phyloP scores from a whole-genome alignment of 2,329 filamentous ascomycete species.

The Trichophyton rubrum region DNA sequence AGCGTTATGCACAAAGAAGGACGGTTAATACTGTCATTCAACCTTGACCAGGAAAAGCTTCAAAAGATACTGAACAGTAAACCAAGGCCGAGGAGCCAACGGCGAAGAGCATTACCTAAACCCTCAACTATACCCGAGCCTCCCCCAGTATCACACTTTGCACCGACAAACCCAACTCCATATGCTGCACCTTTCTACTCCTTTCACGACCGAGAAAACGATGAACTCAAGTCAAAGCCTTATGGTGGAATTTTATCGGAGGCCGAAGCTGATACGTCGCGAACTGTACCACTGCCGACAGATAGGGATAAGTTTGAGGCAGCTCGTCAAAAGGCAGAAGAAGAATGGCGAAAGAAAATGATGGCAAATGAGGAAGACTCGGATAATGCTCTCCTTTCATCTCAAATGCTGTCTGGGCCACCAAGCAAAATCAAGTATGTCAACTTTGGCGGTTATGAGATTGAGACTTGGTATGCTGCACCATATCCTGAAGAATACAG shows the following conservation, averaged over 20 bases:
- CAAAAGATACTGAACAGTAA: constrained; percentile 47
- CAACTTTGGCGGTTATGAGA: constrained; percentile 94
- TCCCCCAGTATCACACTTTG: constrained; percentile 42
- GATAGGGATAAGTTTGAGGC: constrained; percentile 82
- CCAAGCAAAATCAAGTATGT: constrained; percentile 98
- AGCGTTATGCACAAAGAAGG: constrained; percentile 30
- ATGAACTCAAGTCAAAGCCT: constrained; percentile 82
- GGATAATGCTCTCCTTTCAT: constrained; percentile 51
- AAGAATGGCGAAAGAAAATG: constrained; percentile 68
- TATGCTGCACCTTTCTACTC: constrained; percentile 75
- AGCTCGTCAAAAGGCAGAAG: constrained; percentile 80
- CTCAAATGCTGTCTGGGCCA: constrained; percentile 66
- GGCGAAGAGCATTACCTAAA: constrained; percentile 35
- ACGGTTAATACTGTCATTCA: constrained; percentile 48
- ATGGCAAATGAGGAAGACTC: constrained; percentile 50
- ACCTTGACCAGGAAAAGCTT: constrained; percentile 47
- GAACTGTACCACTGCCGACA: constrained; percentile 65
- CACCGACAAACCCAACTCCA: constrained; percentile 46
- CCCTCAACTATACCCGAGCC: constrained; percentile 29
- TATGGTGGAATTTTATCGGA: constrained; percentile 90
- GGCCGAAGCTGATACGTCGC: constrained; percentile 77
- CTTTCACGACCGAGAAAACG: constrained; percentile 76
- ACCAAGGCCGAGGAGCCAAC: constrained; percentile 44
- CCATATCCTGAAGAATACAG: constrained; percentile 98
- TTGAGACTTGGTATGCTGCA: constrained; percentile 97